phyloP scores from a whole-genome alignment of 2,329 filamentous ascomycete species.

The Talaromyces sp. region DNA sequence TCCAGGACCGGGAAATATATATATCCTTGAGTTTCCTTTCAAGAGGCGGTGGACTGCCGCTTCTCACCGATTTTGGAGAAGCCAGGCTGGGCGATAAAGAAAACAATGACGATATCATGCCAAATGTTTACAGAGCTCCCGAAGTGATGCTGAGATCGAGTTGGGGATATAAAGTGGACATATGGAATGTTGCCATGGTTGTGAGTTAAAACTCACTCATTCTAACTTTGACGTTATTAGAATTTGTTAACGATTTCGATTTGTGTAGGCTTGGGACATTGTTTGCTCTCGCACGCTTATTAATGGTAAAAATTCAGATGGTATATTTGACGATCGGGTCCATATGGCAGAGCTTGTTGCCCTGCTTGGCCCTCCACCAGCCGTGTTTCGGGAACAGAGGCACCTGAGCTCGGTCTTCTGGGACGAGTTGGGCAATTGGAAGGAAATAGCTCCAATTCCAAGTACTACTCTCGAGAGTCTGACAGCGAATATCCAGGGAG shows the following conservation, averaged over 20 bases:
- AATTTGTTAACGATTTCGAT: not conserved
- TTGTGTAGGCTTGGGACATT: constrained; percentile 2
- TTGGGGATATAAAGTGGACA: constrained; percentile 24
- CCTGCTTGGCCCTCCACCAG: not conserved
- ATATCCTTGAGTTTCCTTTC: constrained; percentile 27
- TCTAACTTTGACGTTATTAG: not conserved
- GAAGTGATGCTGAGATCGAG: constrained; percentile 23
- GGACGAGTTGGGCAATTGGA: not conserved
- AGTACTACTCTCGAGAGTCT: not conserved
- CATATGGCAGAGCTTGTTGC: constrained; percentile 1
- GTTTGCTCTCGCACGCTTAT: not conserved
- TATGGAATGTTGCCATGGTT: constrained; percentile 22
- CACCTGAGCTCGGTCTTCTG: not conserved
- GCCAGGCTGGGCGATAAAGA: constrained; percentile 17
- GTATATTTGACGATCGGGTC: constrained; percentile 1
- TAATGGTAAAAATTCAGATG: not conserved
- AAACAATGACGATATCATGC: constrained; percentile 24
- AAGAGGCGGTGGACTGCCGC: constrained; percentile 25
- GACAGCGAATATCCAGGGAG: constrained; percentile 9
- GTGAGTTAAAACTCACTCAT: not conserved
- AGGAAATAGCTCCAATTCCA: not conserved
- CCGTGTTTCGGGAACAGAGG: not conserved
- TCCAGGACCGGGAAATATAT: constrained; percentile 31
- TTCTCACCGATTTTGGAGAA: constrained; percentile 31
- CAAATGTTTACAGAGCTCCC: constrained; percentile 23